A percentile compares a stretch with the other conserved stretches of the same genome.
phyloP scores from a whole-genome alignment of 2,329 filamentous ascomycete genomes.

The Neonectria hederae region DNA sequence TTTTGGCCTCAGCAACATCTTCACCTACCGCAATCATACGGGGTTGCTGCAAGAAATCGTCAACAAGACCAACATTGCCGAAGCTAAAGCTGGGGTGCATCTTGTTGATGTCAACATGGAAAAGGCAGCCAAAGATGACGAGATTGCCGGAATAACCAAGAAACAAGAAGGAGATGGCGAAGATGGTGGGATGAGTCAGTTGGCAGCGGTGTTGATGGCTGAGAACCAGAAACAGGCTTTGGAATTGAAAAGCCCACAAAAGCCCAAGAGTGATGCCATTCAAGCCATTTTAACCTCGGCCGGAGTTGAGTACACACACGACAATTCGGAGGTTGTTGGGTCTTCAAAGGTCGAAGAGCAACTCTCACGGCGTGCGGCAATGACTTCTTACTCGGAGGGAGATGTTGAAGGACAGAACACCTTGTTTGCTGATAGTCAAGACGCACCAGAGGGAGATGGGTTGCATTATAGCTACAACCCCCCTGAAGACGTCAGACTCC shows the following conservation, averaged over 20 bases:
- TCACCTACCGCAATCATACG: slow-evolving; percentile 81
- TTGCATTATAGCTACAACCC: slow-evolving; percentile 70
- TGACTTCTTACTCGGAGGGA: slow-evolving; percentile 57
- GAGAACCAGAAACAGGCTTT: slow-evolving; percentile 56
- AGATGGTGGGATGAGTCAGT: slow-evolving; percentile 75
- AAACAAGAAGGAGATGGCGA: slow-evolving; percentile 64
- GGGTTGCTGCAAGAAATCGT: slow-evolving; percentile 93
- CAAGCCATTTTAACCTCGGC: slow-evolving; percentile 88
- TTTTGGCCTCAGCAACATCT: slow-evolving; percentile 88
- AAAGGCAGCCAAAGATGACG: slow-evolving; percentile 64
- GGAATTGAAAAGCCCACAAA: slow-evolving; percentile 49
- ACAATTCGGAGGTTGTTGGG: slow-evolving; percentile 95
- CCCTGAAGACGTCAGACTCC: slow-evolving; percentile 74
- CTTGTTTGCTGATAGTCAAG: slow-evolving; percentile 66
- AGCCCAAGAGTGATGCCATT: slow-evolving; percentile 74
- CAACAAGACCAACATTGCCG: slow-evolving; percentile 97
- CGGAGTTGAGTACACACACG: slow-evolving; percentile 94
- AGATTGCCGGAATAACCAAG: slow-evolving; percentile 54
- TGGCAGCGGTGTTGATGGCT: slow-evolving; percentile 65
- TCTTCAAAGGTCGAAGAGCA: slow-evolving; percentile 90
- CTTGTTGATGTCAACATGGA: slow-evolving; percentile 81
- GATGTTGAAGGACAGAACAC: slow-evolving; percentile 61
- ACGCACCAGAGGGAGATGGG: slow-evolving; percentile 43
- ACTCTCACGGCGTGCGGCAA: slow-evolving; percentile 79
- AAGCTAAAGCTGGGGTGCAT: slow-evolving; percentile 85